These are phyloP conservation scores for Nitzschia putrida DNA, from an alignment of 108 stramenopile species.

Conservation along the genomic window DNA sequence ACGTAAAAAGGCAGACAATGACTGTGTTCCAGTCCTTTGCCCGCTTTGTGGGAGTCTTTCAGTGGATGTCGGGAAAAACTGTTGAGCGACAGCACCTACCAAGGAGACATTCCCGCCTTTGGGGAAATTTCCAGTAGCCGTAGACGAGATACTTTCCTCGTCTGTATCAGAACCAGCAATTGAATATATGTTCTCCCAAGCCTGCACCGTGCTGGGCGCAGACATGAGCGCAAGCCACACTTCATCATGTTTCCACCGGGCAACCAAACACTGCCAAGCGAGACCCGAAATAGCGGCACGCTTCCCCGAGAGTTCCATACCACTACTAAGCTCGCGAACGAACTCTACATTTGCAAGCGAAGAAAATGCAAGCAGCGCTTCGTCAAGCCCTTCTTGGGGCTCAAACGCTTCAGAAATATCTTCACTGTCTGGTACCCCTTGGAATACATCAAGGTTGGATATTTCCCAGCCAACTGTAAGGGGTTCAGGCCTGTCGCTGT, in stretches of 20 bases:
- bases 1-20: too few species aligned
- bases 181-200: not conserved
- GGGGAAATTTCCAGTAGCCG: slow-evolving; percentile 18
- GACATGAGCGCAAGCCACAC: slow-evolving; percentile 35
- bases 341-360: slow-evolving; percentile 38
- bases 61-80: too few species aligned
- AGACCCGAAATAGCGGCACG: slow-evolving; percentile 1
- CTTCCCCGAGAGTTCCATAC: slow-evolving; percentile 9
- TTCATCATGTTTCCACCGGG: slow-evolving; percentile 45
- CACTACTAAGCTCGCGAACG: not conserved
- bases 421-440: slow-evolving; percentile 29
- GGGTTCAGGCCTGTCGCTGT: slow-evolving; percentile 5
- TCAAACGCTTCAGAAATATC: slow-evolving; percentile 32
- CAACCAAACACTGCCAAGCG: slow-evolving; percentile 41
- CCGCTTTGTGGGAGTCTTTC: too few species aligned
- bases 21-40: too few species aligned
- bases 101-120: too few species aligned
- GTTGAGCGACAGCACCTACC: too few species aligned
- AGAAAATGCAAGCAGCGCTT: slow-evolving; percentile 35
- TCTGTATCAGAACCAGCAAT: not conserved
- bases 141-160: slow-evolving; percentile 14
- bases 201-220: slow-evolving; percentile 19
- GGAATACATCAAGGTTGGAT: slow-evolving; percentile 8
- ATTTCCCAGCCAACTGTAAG: slow-evolving; percentile 29
- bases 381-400: slow-evolving; percentile 20